Evolutionary conservation across 768 basidiomycete species (phyloP).

Genomic region (Lentinula detonsa): DNA sequence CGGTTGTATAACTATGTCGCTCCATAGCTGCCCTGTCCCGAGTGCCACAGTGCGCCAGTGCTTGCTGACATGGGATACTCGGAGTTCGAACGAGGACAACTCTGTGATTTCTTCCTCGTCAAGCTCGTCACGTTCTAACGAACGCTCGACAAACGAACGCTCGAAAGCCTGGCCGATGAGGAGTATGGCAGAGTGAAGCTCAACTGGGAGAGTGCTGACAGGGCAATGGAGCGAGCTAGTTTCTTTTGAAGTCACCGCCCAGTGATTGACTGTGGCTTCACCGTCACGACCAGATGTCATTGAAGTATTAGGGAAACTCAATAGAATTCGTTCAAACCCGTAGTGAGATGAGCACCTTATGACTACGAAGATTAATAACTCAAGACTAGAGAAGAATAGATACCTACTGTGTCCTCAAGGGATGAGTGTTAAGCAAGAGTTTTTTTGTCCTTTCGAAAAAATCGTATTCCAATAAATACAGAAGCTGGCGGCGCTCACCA

Average conservation of each 20-base stretch:
- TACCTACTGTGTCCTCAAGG: not conserved
- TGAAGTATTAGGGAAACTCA: no score
- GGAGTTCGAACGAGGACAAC: constrained; percentile 26
- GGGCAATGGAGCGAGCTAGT: not conserved
- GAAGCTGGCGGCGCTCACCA: not conserved
- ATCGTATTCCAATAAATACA: not conserved
- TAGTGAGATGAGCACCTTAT: no score
- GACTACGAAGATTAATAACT: no score
- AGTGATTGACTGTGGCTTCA: no score
- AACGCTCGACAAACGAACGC: not conserved
- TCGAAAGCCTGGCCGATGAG: constrained; percentile 17
- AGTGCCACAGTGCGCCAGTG: constrained; percentile 33
- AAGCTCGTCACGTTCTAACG: not conserved
- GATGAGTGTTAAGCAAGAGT: not conserved
- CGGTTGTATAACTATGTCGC: constrained; percentile 23
- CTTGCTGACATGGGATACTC: constrained; percentile 32
- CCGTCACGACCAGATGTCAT: not conserved
- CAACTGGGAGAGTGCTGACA: constrained; percentile 21
- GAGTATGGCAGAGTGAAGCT: constrained; percentile 28
- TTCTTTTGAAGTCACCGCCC: not conserved
- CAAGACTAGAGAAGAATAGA: no score
- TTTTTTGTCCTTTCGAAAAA: not conserved
- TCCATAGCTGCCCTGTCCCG: constrained; percentile 23
- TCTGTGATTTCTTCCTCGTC: not conserved
- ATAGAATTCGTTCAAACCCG: no score